Conservation (phyloP, 495 filamentous ascomycete genomes). For the Articulospora tetracladia region DNA sequence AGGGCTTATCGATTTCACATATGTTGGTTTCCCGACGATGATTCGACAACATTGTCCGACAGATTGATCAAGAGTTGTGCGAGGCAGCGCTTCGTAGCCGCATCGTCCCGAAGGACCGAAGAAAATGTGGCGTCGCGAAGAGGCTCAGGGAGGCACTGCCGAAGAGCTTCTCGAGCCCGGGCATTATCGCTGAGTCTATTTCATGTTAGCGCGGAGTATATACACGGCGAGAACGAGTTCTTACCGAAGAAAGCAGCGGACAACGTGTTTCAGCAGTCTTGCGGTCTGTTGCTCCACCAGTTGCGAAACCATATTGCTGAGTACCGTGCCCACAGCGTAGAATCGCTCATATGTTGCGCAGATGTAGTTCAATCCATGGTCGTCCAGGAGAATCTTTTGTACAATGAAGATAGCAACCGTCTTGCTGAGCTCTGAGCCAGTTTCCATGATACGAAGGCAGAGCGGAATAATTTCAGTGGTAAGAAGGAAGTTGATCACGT, state of each 20-base stretch:
- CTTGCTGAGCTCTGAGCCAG: conserved; percentile 96
- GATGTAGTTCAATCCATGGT: conserved; percentile 96
- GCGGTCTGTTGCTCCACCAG: conserved; percentile 98
- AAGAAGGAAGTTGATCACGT: conserved; percentile 98
- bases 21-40: conserved; percentile 19
- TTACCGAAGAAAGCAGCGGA: conserved; percentile 92
- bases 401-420: conserved; percentile 99
- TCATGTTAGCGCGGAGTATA: neutral
- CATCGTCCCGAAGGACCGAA: conserved; percentile 92
- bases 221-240: conserved; percentile 25
- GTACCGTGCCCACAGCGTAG: conserved; percentile 94
- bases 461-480: conserved; percentile 99
- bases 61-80: conserved; percentile 96
- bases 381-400: conserved; percentile 98
- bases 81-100: conserved; percentile 95
- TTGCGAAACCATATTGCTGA: conserved; percentile 98
- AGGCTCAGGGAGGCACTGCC: conserved; percentile 95
- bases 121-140: conserved; percentile 96
- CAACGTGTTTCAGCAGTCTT: conserved; percentile 93
- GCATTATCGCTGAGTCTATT: conserved; percentile 90
- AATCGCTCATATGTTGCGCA: conserved; percentile 99
- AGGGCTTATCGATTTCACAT: conserved; percentile 19
- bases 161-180: conserved; percentile 87
- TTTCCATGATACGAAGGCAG: conserved; percentile 99
- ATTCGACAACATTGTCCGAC: conserved; percentile 75